Percentiles rank a stretch among this genome's conserved stretches.
Evolutionary conservation across 768 basidiomycete genomes (phyloP).

Genomic region (Ramaria rubella): DNA sequence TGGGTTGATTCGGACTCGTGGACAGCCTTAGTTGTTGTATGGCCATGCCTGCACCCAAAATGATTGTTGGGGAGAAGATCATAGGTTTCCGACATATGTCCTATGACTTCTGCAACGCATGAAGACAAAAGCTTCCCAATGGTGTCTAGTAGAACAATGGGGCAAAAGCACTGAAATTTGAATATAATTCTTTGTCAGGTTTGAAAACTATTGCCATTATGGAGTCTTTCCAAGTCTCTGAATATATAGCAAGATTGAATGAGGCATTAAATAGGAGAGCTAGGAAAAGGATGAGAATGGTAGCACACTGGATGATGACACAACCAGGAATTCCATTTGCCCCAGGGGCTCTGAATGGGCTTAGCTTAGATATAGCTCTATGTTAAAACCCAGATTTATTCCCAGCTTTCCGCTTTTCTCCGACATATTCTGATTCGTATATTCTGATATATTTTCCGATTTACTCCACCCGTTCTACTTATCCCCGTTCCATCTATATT

Average conservation of each 20-base stretch:
- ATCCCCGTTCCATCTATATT: too few species aligned
- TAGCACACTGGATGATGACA: background rate
- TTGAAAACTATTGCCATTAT: background rate
- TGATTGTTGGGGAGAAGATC: constrained; percentile 31
- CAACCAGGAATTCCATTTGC: constrained; percentile 1
- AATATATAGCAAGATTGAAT: background rate
- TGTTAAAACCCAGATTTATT: too few species aligned
- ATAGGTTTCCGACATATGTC: constrained; percentile 22
- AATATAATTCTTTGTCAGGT: constrained; percentile 2
- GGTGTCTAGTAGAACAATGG: constrained; percentile 4
- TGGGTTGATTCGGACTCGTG: too few species aligned
- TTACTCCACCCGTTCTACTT: too few species aligned
- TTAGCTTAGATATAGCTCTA: constrained; percentile 15
- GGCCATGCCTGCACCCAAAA: constrained; percentile 35
- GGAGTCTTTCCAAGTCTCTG: background rate
- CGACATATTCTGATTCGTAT: too few species aligned
- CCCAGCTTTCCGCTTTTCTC: too few species aligned
- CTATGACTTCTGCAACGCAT: constrained; percentile 21
- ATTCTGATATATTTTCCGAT: too few species aligned
- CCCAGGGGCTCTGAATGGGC: too few species aligned
- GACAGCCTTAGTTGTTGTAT: constrained; percentile 32
- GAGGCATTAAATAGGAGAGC: background rate
- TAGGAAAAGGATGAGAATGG: background rate
- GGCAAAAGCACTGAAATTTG: constrained; percentile 40
- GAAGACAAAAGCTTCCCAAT: constrained; percentile 23